Percentiles rank a stretch among this genome's conserved stretches.
phyloP scores from a whole-genome alignment of 2,329 filamentous ascomycete genomes.

The Triangularia verruculosa region DNA sequence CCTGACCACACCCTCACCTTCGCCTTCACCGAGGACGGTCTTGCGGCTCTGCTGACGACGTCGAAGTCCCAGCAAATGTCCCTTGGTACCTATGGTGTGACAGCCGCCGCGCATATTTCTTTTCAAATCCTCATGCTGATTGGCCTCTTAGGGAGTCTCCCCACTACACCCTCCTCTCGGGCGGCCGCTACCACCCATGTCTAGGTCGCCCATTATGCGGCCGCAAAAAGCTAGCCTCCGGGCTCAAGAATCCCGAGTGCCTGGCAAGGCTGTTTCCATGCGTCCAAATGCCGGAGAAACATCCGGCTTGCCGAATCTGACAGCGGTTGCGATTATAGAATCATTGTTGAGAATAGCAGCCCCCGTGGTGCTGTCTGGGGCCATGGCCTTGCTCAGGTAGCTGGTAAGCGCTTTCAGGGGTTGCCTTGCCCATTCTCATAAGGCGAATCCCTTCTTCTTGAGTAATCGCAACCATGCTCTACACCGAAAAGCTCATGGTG shows the following conservation, averaged over 20 bases:
- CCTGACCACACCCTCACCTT: background rate
- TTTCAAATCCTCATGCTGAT: background rate
- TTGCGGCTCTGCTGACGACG: background rate
- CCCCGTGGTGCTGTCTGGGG: background rate
- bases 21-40: background rate
- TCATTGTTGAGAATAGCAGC: background rate
- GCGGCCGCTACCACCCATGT: background rate
- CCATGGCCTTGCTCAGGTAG: background rate
- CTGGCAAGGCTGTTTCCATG: background rate
- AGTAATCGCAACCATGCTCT: background rate
- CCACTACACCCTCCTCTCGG: background rate
- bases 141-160: background rate
- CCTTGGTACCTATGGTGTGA: background rate
- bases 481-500: background rate
- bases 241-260: background rate
- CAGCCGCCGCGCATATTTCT: conserved; percentile 5
- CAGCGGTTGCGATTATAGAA: background rate
- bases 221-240: background rate
- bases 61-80: background rate
- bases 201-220: background rate
- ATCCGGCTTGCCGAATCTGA: background rate
- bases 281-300: background rate
- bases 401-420: background rate
- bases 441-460: background rate
- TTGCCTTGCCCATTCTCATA: background rate